Evolutionary conservation across 345 rosid genomes (phyloP), one percentile per base, ranked within the genome.

Genomic region (Eucalyptus pauciflora): DNA sequence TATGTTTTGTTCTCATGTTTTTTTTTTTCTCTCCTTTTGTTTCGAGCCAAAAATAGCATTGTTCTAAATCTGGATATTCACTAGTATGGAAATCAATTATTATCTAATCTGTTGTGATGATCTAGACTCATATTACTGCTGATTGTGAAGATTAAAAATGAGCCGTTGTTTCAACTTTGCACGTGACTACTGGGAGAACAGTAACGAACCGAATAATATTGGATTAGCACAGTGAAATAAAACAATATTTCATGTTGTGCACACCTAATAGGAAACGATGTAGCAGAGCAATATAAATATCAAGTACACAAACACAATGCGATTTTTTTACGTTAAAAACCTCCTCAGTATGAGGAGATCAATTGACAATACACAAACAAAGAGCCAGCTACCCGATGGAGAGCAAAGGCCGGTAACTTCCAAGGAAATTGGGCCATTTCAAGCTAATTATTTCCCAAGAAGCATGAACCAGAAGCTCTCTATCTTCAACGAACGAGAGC

Each of bases 311-410:
- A 50, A 50, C 2, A 13, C 16, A 5, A 50, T 0, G 3, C 2
- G 0, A 5, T 13, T 50, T 50, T 50, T 50, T 50, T 2, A 33
- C 33, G 33, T 50, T 50, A 50, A 50, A 50, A 50, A 15, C 20
- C 1, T 33, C 16, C 17, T 50, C 0, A 0, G 51, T 15, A 0
- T 0, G 8, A 50, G 18, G 3, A 50, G 52, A 50, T 1, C 52
- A 50, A 50, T 50, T 50, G 52, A 50, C 7, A 0, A 50, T 50
- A 50, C 52, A 50, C 18, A 50, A 15, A 15, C 20, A 50, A 50
- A 50, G 18, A 50, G 54, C 54, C 54, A 50, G 3, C 16, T 0
- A 50, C 50, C 15, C 50, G 15, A 50, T 50, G 8, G 54, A 50
- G 54, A 50, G 54, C 54, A 50, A 7, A 67, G n/a, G 37, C 17